A percentile compares a stretch with the other conserved stretches of the same genome.
These are phyloP conservation scores for Debaryomycetaceae sp. DNA, from an alignment of 1,139 yeast species.

Conservation along the genomic window DNA sequence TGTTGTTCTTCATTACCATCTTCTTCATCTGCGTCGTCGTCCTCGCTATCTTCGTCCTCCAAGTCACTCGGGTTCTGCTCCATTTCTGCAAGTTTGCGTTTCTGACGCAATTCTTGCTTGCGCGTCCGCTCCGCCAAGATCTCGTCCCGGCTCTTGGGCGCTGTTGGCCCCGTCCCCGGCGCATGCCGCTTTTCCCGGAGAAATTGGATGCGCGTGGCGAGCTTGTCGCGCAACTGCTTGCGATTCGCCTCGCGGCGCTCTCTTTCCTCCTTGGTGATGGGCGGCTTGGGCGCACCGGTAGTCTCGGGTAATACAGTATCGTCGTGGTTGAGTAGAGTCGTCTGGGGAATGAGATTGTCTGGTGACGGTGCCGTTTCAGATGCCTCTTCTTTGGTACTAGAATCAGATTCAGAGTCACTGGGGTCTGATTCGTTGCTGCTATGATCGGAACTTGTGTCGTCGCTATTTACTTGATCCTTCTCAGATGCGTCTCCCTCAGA, in stretches of 20 bases:
- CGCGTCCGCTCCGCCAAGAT: slow-evolving; percentile 49
- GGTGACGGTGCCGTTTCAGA: slow-evolving; percentile 62
- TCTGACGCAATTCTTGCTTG: slow-evolving; percentile 29
- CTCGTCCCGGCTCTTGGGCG: slow-evolving; percentile 72
- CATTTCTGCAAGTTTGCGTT: slow-evolving; percentile 18
- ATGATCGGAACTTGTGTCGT: slow-evolving; percentile 5
- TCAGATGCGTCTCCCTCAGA: slow-evolving; percentile 5
- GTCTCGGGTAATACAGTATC: slow-evolving; percentile 6
- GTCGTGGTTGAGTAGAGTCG: slow-evolving; percentile 1
- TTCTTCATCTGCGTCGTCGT: slow-evolving; percentile 25
- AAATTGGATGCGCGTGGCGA: slow-evolving; percentile 59
- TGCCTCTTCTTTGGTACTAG: slow-evolving; percentile 2
- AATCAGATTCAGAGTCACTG: slow-evolving; percentile 5
- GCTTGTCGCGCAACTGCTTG: slow-evolving; percentile 55
- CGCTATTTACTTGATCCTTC: slow-evolving; percentile 4
- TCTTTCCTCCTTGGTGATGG: slow-evolving; percentile 34
- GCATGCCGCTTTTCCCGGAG: slow-evolving; percentile 82
- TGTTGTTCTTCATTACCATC: slow-evolving; percentile 26
- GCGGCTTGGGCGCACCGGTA: slow-evolving; percentile 12
- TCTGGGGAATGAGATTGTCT: slow-evolving; percentile 23
- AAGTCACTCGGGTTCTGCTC: slow-evolving; percentile 19
- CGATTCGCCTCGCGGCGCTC: slow-evolving; percentile 48
- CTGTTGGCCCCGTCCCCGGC: slow-evolving; percentile 74
- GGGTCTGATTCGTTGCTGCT: slow-evolving; percentile 9
- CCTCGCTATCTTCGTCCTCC: slow-evolving; percentile 25